Percentiles rank a stretch among this genome's conserved stretches.
These are phyloP conservation scores for Thraustochytrium sp. DNA, from an alignment of 352 stramenopile genomes.

Conservation along the genomic window DNA sequence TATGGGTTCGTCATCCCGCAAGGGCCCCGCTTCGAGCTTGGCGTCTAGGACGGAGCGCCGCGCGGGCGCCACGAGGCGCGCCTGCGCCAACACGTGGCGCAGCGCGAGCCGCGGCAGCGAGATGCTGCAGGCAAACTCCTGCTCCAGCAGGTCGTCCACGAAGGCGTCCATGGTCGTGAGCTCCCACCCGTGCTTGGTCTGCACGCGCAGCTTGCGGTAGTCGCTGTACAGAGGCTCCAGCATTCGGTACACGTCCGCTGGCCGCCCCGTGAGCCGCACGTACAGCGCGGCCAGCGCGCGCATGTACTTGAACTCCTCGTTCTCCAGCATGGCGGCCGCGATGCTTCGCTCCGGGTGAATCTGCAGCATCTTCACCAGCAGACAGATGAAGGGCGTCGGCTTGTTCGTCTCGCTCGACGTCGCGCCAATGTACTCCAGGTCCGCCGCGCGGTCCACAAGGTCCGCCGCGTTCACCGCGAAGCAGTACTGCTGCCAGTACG, in stretches of 20 bases:
- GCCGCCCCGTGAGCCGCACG: conserved; percentile 82
- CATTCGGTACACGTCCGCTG: conserved; percentile 81
- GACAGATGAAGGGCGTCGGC: conserved; percentile 93
- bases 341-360: conserved; percentile 92
- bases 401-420: conserved; percentile 89
- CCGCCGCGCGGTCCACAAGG: conserved; percentile 90
- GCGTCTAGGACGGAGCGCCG: conserved; percentile 27
- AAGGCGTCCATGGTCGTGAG: conserved; percentile 93
- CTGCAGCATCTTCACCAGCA: conserved; percentile 96
- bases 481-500: conserved; percentile 91
- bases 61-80: conserved; percentile 45
- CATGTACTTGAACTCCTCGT: conserved; percentile 98
- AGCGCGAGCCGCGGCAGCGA: conserved; percentile 81
- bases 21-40: background rate
- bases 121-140: conserved; percentile 87
- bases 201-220: conserved; percentile 85
- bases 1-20: background rate
- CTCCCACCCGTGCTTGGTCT: conserved; percentile 67
- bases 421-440: conserved; percentile 82
- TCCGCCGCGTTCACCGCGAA: conserved; percentile 66
- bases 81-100: conserved; percentile 68
- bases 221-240: conserved; percentile 92
- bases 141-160: conserved; percentile 81
- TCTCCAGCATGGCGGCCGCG: conserved; percentile 86
- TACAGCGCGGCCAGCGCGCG: conserved; percentile 91